Evolutionary conservation across 2,329 filamentous ascomycete species (phyloP), one percentile per base, ranked within the genome.

Genomic region (Clonostachys sp.): DNA sequence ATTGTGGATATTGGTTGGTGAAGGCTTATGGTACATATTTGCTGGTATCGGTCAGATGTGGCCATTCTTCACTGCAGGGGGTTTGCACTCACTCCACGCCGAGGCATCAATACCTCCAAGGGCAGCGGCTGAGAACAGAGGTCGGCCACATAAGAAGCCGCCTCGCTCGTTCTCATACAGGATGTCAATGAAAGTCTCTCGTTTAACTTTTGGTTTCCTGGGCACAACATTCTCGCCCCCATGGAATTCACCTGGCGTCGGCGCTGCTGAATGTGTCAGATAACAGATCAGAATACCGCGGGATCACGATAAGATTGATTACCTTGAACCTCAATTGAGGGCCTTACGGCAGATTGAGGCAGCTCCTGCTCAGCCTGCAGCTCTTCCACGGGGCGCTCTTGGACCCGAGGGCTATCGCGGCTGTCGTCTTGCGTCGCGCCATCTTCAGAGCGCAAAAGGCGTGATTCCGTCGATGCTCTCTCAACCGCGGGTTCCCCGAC

Each of bases 111-210:
- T 80, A 51, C 89, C 87, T 35, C 95, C 83, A 2, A 99, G 77
- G 2, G 91, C 92, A 52, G 85, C 86, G 8, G 83, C 80, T 2
- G 91, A 95, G 72, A 96, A 99, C n/a, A 95, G 77, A 0, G 91
- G 85, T 12, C 91, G 80, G 30, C 94, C 92, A 58, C 92, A 97
- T 51, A 95, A 74, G 61, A 96, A 95, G 38, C 83, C 84, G 12
- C 94, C 94, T 48, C 94, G 81, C 69, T 99, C 89, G 61, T 99
- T 99, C 65, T 99, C 94, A 66, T 95, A 97, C 0, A 99, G 74
- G 6, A 97, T 80, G 53, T 99, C 94, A 51, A 97, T 83, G 30
- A 80, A 84, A 3, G 74, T 73, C 53, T 83, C 61, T 70, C 76
- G 52, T 60, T 68, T 49, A 65, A 59, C 52, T 34, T 63, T 55